Evolutionary conservation across 176 grass and related monocot species (phyloP).

Genomic region (Phyllostachys edulis): DNA sequence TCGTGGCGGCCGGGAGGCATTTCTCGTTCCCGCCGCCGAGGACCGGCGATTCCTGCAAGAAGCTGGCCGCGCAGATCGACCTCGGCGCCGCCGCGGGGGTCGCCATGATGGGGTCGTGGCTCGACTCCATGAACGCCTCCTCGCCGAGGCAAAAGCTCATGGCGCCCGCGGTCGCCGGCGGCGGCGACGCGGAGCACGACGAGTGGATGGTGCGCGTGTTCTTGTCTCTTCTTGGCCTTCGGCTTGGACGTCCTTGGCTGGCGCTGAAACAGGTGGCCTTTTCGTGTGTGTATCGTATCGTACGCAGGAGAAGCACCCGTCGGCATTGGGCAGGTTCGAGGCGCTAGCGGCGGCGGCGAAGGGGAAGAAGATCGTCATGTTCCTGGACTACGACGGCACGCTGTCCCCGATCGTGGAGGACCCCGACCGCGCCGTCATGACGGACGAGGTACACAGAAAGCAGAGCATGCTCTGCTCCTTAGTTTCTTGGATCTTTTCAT

Average conservation of each 20-base stretch:
- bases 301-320: slow-evolving; percentile 59
- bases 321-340: slow-evolving; percentile 59
- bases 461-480: background rate
- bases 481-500: background rate
- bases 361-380: slow-evolving; percentile 63
- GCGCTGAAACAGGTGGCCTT: background rate
- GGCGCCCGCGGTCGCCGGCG: background rate
- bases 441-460: slow-evolving; percentile 47
- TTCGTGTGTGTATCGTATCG: background rate
- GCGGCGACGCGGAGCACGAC: slow-evolving; percentile 35
- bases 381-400: slow-evolving; percentile 89
- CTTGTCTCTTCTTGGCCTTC: background rate
- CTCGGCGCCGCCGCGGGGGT: slow-evolving; percentile 19
- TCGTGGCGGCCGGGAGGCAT: background rate
- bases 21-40: slow-evolving; percentile 58
- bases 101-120: slow-evolving; percentile 36
- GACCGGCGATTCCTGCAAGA: slow-evolving; percentile 32
- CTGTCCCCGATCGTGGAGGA: slow-evolving; percentile 82
- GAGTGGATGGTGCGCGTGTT: slow-evolving; percentile 42
- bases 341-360: slow-evolving; percentile 45
- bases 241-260: background rate
- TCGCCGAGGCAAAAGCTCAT: slow-evolving; percentile 48
- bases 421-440: slow-evolving; percentile 76
- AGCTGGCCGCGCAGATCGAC: slow-evolving; percentile 45
- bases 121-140: slow-evolving; percentile 74